Base-by-base conservation (phyloP, 345 rosid species). In the Boechera retrofracta region DNA sequence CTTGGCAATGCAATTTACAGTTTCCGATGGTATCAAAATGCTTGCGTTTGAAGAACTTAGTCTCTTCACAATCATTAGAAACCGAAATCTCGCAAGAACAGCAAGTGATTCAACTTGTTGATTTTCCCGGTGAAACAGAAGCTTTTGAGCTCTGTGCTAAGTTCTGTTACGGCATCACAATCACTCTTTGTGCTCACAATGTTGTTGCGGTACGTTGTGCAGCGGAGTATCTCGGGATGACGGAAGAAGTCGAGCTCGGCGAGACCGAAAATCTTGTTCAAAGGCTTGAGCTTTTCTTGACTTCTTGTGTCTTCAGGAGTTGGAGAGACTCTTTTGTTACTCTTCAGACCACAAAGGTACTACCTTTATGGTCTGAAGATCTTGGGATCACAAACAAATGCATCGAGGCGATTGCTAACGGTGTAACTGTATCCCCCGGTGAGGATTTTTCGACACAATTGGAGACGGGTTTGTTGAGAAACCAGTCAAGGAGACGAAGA, bases 91-190 rank as follows among this genome's bases (percentile, higher is more conserved):
- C 90, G 10, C 78, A 88, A 33, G 91, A 86, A 4, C 83, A 84
- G 66, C 85, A 88, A 68, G 79, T 87, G 31, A 79, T 94, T 70
- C 94, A 88, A 60, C 89, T 94, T 13, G 83, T 89, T 11, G 98
- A 94, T 71, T 90, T 94, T 60, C 98, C 98, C 0, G 92, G 96
- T 6, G 98, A 95, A 8, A 33, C 82, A 11, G 98, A 94, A 71
- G 93, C 97, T 18, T 94, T 94, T 68, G 98, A 94, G 78, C 85
- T 94, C 38, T 92, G 98, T 59, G 98, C 98, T 54, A 94, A 92
- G 84, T 94, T 94, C 87, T 94, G 98, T 39, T 92, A 94, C 55
- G 98, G 98, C 31, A 94, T 94, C 32, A 92, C 98, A 32, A 87
- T 94, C 80, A 94, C 98, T 41, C 87, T 92, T n/a, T 89, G 88